Evolutionary conservation across 2,329 filamentous ascomycete species (phyloP).

Genomic region (Claviceps sp.): DNA sequence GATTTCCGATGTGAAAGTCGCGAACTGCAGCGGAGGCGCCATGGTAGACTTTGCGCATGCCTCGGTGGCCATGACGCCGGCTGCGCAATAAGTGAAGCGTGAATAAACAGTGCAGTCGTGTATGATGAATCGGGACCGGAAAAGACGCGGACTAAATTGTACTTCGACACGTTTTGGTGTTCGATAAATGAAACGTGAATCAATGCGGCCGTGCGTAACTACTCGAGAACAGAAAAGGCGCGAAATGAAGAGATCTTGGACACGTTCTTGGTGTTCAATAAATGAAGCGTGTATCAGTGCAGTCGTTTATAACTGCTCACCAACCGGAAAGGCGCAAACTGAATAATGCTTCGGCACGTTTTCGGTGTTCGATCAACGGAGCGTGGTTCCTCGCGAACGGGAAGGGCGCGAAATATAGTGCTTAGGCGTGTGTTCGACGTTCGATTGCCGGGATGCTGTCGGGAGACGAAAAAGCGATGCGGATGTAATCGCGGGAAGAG

Average conservation of each 20-base stretch:
- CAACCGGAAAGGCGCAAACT: neutral
- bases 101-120: neutral
- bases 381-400: neutral
- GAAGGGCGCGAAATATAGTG: neutral
- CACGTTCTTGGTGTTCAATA: too few species aligned
- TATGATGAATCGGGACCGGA: neutral
- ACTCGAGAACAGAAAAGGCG: neutral
- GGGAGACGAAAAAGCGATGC: neutral
- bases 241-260: neutral
- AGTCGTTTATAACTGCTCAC: neutral
- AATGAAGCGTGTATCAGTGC: neutral
- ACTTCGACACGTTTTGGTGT: neutral
- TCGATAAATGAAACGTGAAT: neutral
- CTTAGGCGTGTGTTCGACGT: neutral
- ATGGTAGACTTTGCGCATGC: constrained; percentile 26
- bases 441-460: neutral
- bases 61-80: neutral
- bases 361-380: too few species aligned
- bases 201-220: neutral
- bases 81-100: too few species aligned
- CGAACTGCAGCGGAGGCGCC: constrained; percentile 50
- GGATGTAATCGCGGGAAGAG: neutral
- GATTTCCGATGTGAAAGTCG: constrained; percentile 84
- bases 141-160: neutral
- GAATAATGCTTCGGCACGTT: neutral